Conservation (phyloP, 306 rosid genomes). For the Corylus avellana region DNA sequence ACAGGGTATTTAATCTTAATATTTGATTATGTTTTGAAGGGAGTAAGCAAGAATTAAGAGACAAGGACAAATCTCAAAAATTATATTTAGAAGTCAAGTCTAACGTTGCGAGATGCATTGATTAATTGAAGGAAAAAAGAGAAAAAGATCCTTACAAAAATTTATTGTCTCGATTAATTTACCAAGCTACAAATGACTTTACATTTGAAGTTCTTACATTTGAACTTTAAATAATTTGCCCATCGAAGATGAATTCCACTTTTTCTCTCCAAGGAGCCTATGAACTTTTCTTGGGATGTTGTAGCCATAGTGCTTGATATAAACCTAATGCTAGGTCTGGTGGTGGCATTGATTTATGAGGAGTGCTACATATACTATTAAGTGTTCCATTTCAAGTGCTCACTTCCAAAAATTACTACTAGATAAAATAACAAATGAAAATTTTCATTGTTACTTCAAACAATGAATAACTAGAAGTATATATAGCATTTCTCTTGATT, state of each 20-base stretch:
- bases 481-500: too few species aligned
- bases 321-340: neutral
- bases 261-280: neutral
- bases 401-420: too few species aligned
- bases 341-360: neutral
- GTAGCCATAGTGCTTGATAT: neutral
- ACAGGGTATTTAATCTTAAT: neutral
- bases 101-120: constrained; percentile 69
- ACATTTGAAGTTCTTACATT: constrained; percentile 72
- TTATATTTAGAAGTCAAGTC: constrained; percentile 65
- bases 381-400: too few species aligned
- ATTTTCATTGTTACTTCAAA: too few species aligned
- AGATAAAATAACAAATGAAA: too few species aligned
- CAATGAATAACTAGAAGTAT: too few species aligned
- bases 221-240: constrained; percentile 48
- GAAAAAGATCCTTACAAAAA: constrained; percentile 76
- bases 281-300: neutral
- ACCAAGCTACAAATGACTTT: constrained; percentile 60
- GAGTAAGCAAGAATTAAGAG: constrained; percentile 60
- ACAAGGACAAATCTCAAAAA: constrained; percentile 56
- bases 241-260: neutral
- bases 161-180: constrained; percentile 52
- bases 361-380: too few species aligned
- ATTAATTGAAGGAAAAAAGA: constrained; percentile 65
- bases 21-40: constrained; percentile 41